Conservation (phyloP, 2,329 filamentous ascomycete species). For the Colletotrichum falcatum region DNA sequence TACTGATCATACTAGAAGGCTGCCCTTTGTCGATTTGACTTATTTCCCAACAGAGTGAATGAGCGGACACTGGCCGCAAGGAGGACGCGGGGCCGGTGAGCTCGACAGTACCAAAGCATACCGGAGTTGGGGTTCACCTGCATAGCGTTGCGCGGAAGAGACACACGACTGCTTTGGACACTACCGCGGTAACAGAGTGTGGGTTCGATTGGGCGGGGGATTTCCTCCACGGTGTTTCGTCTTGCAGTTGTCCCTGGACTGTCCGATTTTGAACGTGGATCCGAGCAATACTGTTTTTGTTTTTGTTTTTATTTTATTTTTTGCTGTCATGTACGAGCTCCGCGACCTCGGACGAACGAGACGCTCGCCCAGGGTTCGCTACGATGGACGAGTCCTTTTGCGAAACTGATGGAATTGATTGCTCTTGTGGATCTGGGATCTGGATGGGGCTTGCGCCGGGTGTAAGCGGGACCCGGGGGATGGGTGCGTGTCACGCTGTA, state of each 20-base stretch:
- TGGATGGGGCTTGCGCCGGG: constrained; percentile 32
- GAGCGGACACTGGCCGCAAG: constrained; percentile 20
- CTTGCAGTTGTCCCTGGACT: constrained; percentile 35
- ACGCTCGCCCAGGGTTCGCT: constrained; percentile 11
- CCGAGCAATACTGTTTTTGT: constrained; percentile 32
- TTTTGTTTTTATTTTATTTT: too few species aligned
- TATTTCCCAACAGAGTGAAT: constrained; percentile 20
- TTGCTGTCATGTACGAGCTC: constrained; percentile 20
- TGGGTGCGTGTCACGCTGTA: constrained; percentile 1
- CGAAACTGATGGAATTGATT: constrained; percentile 13
- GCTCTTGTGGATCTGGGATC: constrained; percentile 1
- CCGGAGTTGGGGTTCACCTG: constrained; percentile 40
- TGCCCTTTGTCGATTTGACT: constrained; percentile 34
- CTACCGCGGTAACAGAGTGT: constrained; percentile 34
- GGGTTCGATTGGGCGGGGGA: constrained; percentile 29
- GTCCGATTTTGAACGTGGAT: constrained; percentile 35
- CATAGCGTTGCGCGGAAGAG: constrained; percentile 40
- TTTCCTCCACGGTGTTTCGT: constrained; percentile 37
- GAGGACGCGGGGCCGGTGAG: constrained; percentile 26
- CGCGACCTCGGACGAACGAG: constrained; percentile 19
- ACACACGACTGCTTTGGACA: constrained; percentile 38
- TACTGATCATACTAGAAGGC: constrained; percentile 34
- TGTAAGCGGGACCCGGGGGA: constrained; percentile 29
- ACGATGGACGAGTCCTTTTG: constrained; percentile 8
- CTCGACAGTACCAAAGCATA: constrained; percentile 33